Evolutionary conservation across 2,329 filamentous ascomycete species (phyloP).

Genomic region (Arthrobotrys entomopaga): DNA sequence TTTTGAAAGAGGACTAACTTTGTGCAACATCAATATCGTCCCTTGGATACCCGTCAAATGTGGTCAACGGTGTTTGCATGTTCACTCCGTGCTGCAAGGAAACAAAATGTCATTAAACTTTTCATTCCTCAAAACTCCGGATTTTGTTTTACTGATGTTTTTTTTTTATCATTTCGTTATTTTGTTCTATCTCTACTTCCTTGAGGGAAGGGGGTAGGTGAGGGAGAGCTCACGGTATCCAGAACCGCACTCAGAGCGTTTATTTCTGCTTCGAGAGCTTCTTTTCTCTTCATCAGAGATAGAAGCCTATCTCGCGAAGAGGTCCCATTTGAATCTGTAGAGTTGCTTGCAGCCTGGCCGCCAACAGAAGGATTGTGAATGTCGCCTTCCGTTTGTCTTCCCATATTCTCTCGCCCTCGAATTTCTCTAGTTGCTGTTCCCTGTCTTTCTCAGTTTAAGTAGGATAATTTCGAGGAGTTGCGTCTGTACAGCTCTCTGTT

Average conservation of each 20-base stretch:
- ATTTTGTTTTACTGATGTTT: constrained; percentile 11
- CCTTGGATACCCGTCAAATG: constrained; percentile 89
- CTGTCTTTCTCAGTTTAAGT: constrained; percentile 16
- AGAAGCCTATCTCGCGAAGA: constrained; percentile 56
- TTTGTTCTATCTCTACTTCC: neutral
- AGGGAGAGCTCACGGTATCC: constrained; percentile 75
- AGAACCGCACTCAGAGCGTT: constrained; percentile 84
- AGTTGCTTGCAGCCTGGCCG: constrained; percentile 50
- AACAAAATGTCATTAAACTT: constrained; percentile 44
- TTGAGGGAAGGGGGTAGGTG: constrained; percentile 12
- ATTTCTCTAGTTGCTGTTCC: constrained; percentile 1
- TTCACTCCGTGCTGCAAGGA: constrained; percentile 81
- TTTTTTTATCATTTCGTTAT: neutral
- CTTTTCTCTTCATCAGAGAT: constrained; percentile 71
- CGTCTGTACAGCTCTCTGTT: constrained; percentile 54
- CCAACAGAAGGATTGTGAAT: constrained; percentile 54
- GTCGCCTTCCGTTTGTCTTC: constrained; percentile 48
- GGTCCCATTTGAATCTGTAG: constrained; percentile 41
- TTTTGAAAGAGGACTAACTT: constrained; percentile 68
- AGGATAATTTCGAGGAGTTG: constrained; percentile 26
- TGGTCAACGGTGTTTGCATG: constrained; percentile 89
- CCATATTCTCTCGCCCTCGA: constrained; percentile 21
- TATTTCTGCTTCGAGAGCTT: constrained; percentile 84
- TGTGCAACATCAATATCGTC: constrained; percentile 95
- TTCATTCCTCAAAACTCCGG: neutral